Evolutionary conservation across 768 basidiomycete genomes (phyloP).

Genomic region (Gautieria morchelliformis): DNA sequence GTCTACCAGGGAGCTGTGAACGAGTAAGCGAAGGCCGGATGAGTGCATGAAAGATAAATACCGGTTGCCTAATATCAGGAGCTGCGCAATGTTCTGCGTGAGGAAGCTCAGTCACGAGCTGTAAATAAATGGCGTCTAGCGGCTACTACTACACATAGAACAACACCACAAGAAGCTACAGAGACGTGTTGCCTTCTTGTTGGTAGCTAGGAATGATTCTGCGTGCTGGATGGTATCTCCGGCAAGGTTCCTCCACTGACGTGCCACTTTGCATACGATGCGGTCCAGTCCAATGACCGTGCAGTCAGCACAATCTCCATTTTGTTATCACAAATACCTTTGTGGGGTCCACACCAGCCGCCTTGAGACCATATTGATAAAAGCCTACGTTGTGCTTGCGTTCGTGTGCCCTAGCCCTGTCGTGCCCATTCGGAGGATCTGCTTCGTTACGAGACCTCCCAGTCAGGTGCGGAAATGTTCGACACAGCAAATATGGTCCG

Average conservation of each 20-base stretch:
- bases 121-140: neutral
- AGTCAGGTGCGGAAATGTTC: too few relatives aligned
- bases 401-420: constrained; percentile 35
- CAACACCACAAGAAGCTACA: constrained; percentile 31
- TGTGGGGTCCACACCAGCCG: constrained; percentile 35
- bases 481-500: too few relatives aligned
- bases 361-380: constrained; percentile 37
- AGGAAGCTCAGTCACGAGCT: neutral
- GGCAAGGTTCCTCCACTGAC: constrained; percentile 36
- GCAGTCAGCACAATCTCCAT: constrained; percentile 49
- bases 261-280: constrained; percentile 37
- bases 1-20: neutral
- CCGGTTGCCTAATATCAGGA: constrained; percentile 44
- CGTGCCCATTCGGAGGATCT: too few relatives aligned
- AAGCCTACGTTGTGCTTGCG: constrained; percentile 49
- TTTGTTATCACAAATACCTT: constrained; percentile 52
- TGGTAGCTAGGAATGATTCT: constrained; percentile 27
- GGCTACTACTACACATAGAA: constrained; percentile 25
- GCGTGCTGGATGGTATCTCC: constrained; percentile 39
- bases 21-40: neutral
- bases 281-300: constrained; percentile 44
- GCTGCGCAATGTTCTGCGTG: constrained; percentile 42
- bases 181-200: constrained; percentile 35
- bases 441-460: too few relatives aligned
- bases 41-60: constrained; percentile 14